Conservation (phyloP, 306 rosid species). For the Sphenostylis stenocarpa region DNA sequence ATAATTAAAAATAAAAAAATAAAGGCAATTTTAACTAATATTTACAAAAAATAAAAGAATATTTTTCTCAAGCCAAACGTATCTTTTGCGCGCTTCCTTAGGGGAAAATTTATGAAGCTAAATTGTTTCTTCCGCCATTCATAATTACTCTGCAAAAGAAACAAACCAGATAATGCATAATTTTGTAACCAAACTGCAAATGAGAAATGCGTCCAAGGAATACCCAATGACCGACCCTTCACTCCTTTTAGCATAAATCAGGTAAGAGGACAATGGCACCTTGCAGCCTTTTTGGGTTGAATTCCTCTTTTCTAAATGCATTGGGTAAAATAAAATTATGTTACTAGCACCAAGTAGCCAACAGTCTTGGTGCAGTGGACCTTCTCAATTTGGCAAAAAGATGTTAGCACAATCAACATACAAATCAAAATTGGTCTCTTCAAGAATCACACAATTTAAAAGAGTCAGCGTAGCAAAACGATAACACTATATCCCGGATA, state of each 20-base stretch:
- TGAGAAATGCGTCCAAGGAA: not conserved
- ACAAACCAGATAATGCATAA: not conserved
- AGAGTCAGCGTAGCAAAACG: not conserved
- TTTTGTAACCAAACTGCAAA: not conserved
- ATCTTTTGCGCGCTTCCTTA: not conserved
- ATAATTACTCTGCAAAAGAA: not conserved
- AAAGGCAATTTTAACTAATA: not conserved
- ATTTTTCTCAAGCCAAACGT: not conserved
- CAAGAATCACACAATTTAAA: not conserved
- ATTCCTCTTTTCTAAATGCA: not conserved
- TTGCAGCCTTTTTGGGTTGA: not conserved
- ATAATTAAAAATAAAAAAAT: not conserved
- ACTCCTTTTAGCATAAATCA: not conserved
- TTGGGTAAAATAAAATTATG: not conserved
- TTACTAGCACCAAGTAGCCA: not conserved
- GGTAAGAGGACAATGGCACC: not conserved
- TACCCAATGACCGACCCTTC: not conserved
- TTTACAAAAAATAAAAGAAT: not conserved
- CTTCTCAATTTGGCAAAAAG: not conserved
- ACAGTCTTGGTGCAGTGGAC: not conserved
- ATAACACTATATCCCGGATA: not conserved
- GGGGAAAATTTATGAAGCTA: slow-evolving; percentile 7
- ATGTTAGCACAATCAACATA: not conserved
- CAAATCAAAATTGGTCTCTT: not conserved
- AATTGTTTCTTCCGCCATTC: slow-evolving; percentile 13